Evolutionary conservation across 1,139 yeast genomes (phyloP), one percentile per base, ranked within the genome.

Genomic region (Maudiozyma humilis): DNA sequence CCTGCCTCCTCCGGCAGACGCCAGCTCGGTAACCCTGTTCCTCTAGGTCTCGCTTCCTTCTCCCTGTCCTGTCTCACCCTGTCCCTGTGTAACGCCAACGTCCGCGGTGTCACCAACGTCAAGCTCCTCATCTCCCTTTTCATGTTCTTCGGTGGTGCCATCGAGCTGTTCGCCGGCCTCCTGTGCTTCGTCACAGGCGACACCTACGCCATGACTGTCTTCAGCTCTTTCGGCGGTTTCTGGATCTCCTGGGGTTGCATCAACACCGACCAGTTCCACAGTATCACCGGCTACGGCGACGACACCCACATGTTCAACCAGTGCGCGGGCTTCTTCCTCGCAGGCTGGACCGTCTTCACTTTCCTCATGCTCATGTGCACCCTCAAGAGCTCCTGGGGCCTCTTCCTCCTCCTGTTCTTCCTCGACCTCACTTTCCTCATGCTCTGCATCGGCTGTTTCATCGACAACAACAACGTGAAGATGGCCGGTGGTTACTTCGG

Each of bases 401-500:
- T 80, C 60, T 72, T 72, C 49, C 50, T 70, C 12, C 67, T 82
- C 50, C 72, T 83, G 58, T 69, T 73, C 42, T 64, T 69, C 43
- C 70, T 83, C 55, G 71, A 71, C 59, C 52, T 76, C 43, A 80
- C 81, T 38, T 77, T 78, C 53, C 53, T 79, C 32, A 61, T 79
- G 44, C 70, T 82, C 54, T 71, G 79, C 14, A 73, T 74, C 44
- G 86, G 79, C 17, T 71, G 70, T 42, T 75, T 80, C 53, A 63
- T 71, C n/a, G 72, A 70, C 2, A 66, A 67, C 15, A 70, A 66
- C 5, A 66, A 67, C 15, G 66, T 72, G 5, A 66, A 69, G 38
- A 75, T 73, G 56, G 87, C 86, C n/a, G 89, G 86, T 48, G 91
- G 89, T 35, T 79, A 78, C 39, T 64, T 79, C 53, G 85, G 87